Conservation (phyloP, 2,329 filamentous ascomycete genomes). For the Myriosclerotinia scirpicola region DNA sequence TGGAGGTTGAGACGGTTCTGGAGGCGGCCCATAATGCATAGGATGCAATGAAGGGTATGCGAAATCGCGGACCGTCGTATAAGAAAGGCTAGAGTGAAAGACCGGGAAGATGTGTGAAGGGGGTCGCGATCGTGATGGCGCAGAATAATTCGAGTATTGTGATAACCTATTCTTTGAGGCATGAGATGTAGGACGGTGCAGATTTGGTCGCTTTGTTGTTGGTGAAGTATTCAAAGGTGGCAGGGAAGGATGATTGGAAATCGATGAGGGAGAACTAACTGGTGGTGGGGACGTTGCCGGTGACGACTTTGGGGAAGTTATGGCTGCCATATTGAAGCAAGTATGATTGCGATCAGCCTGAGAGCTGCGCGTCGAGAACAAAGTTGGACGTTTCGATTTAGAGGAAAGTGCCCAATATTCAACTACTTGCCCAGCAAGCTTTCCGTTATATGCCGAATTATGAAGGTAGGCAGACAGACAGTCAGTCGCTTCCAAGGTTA, state of each 20-base stretch:
- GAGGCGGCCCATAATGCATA: conserved; percentile 90
- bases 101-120: conserved; percentile 78
- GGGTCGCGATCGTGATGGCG: conserved; percentile 69
- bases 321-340: conserved; percentile 43
- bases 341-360: conserved; percentile 22
- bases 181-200: conserved; percentile 69
- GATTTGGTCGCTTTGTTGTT: conserved; percentile 54
- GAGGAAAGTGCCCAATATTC: conserved; percentile 23
- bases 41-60: conserved; percentile 82
- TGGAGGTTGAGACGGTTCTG: conserved; percentile 65
- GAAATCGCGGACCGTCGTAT: conserved; percentile 93
- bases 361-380: neutral
- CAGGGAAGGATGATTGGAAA: conserved; percentile 54
- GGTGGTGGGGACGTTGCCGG: conserved; percentile 54
- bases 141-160: conserved; percentile 74
- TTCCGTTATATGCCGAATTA: conserved; percentile 26
- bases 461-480: conserved; percentile 14
- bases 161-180: conserved; percentile 80
- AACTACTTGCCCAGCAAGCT: conserved; percentile 39
- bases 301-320: conserved; percentile 56
- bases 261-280: conserved; percentile 46
- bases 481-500: neutral
- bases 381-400: neutral
- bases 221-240: conserved; percentile 59
- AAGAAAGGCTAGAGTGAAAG: conserved; percentile 81